phyloP scores from a whole-genome alignment of 306 rosid species.

The Ochetophila trinervis region DNA sequence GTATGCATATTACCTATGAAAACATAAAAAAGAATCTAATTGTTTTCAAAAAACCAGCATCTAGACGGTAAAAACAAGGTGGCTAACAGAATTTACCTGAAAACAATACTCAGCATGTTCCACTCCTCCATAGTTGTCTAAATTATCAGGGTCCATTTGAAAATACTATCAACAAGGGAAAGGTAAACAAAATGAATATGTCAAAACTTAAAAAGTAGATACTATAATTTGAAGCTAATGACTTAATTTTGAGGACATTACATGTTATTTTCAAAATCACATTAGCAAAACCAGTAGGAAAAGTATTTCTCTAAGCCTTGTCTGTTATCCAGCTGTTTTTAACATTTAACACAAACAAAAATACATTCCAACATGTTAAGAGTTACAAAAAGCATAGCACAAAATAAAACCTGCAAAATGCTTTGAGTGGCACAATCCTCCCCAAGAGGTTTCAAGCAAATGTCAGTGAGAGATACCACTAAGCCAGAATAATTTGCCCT shows the following conservation, averaged over 20 bases:
- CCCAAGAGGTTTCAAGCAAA: constrained; percentile 92
- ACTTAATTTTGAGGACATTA: background rate
- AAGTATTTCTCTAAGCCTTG: background rate
- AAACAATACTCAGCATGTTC: constrained; percentile 92
- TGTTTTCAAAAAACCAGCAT: constrained; percentile 5
- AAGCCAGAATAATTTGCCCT: constrained; percentile 74
- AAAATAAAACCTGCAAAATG: constrained; percentile 70
- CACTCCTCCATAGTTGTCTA: constrained; percentile 83
- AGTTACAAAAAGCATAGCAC: background rate
- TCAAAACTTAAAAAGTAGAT: constrained; percentile 1
- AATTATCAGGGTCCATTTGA: constrained; percentile 91
- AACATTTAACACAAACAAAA: background rate
- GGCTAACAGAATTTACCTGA: constrained; percentile 57
- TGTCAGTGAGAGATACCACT: constrained; percentile 65
- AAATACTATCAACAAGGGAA: constrained; percentile 54
- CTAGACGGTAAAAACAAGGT: constrained; percentile 15
- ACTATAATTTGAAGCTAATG: background rate
- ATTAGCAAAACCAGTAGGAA: background rate
- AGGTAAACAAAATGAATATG: constrained; percentile 20
- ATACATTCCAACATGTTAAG: background rate
- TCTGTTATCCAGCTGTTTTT: background rate
- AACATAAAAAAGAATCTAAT: background rate
- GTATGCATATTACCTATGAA: background rate
- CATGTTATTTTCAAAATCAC: constrained; percentile 2
- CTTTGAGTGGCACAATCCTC: constrained; percentile 96